Percentiles rank a stretch among this genome's conserved stretches.
These are phyloP conservation scores for Aspergillus pseudoviridinutans DNA, from an alignment of 2,329 filamentous ascomycete genomes.

Conservation along the genomic window DNA sequence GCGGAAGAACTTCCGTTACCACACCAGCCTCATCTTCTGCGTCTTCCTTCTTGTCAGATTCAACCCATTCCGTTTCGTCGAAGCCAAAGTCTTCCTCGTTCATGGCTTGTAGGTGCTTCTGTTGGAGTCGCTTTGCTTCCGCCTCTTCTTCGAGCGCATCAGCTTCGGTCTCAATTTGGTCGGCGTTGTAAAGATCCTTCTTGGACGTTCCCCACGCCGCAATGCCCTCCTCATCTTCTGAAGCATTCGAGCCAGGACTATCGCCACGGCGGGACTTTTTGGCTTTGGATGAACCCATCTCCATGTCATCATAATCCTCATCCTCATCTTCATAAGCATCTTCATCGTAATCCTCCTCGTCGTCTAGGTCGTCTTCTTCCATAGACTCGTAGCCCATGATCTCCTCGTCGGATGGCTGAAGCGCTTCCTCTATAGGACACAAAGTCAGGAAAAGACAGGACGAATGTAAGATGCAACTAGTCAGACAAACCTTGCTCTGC, in stretches of 20 bases:
- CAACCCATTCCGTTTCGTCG: slow-evolving; percentile 81
- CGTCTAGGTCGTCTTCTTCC: slow-evolving; percentile 44
- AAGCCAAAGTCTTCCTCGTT: slow-evolving; percentile 89
- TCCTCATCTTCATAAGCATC: slow-evolving; percentile 45
- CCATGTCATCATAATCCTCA: slow-evolving; percentile 29
- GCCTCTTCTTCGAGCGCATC: slow-evolving; percentile 86
- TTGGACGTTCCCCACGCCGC: slow-evolving; percentile 84
- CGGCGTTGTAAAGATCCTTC: slow-evolving; percentile 90
- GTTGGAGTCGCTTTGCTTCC: slow-evolving; percentile 81
- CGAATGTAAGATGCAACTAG: neutral
- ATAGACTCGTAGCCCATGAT: slow-evolving; percentile 51
- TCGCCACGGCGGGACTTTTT: slow-evolving; percentile 18
- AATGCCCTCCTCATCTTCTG: slow-evolving; percentile 49
- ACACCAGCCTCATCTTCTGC: slow-evolving; percentile 50
- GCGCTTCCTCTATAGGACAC: slow-evolving; percentile 47
- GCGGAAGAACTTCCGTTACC: slow-evolving; percentile 83
- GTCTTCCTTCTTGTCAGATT: slow-evolving; percentile 47
- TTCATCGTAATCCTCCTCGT: slow-evolving; percentile 33
- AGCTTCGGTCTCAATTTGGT: slow-evolving; percentile 66
- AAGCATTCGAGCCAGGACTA: slow-evolving; percentile 21
- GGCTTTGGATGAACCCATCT: slow-evolving; percentile 13
- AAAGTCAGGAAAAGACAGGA: slow-evolving; percentile 13
- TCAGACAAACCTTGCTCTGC: slow-evolving; percentile 58
- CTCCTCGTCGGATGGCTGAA: slow-evolving; percentile 61
- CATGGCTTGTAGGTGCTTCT: slow-evolving; percentile 88